Evolutionary conservation across 352 stramenopile genomes (phyloP), one percentile per base, ranked within the genome.

Genomic region (Phytophthora fragariae): DNA sequence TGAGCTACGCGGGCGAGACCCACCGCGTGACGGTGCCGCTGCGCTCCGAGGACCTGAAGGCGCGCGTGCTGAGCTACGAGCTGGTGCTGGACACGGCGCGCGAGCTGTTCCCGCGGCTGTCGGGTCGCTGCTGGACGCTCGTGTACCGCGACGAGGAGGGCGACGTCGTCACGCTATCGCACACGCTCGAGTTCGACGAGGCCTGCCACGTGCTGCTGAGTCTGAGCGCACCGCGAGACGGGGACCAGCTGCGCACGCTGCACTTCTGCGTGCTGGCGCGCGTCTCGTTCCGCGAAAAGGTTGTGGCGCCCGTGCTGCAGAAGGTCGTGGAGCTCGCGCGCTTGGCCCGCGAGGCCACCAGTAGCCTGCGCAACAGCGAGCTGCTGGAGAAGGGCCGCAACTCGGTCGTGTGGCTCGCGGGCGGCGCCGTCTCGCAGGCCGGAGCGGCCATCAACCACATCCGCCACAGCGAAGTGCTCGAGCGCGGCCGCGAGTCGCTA

Each of bases 131-230:
- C 41, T 93, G 79, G 76, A 76, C 77, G 58, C 70, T 94, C 24
- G 68, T 92, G 56, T 94, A 93, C 78, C 81, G 78, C 46, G 87
- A 94, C 66, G 79, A 92, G 17, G 87, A 94, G 53, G 78, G 84
- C 41, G 87, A 94, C 57, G 69, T 89, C 35, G 76, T 94, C 35
- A 93, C 85, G 11, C 68, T 93, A 6, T 76, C 73, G 50, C 88
- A 76, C 59, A 57, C 76, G 12, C 66, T 76, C 8, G 88, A 94
- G 69, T 77, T 93, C 39, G 53, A 64, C 17, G 88, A 94, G 44
- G 88, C 88, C 11, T 79, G 78, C 19, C 81, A 77, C 52, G 83
- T 93, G 46, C 77, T 88, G 52, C 53, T 83, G 9, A 64, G 70
- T 8, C 75, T 85, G 41, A 75, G 33, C 54, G 4, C 53, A 19